Conservation (phyloP, 2,329 filamentous ascomycete genomes). For the Epichloe scottii region DNA sequence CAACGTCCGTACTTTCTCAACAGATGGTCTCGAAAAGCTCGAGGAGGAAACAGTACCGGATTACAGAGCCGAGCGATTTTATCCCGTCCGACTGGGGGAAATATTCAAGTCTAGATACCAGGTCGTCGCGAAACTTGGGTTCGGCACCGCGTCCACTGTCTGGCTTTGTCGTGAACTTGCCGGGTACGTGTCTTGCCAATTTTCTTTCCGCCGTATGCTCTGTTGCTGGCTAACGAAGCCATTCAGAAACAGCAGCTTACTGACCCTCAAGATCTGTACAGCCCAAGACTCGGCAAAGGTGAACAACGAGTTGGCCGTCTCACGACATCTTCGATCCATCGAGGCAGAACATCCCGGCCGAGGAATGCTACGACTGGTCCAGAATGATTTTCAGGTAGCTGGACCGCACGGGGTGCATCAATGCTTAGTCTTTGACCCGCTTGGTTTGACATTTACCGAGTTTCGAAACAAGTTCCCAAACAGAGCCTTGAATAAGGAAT, state of each 20-base stretch:
- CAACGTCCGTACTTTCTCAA: too few species aligned
- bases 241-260: not conserved
- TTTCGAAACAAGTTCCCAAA: constrained; percentile 12
- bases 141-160: too few species aligned
- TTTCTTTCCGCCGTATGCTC: not conserved
- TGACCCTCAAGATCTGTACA: too few species aligned
- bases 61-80: too few species aligned
- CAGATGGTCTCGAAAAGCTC: too few species aligned
- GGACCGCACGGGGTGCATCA: constrained; percentile 11
- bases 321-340: too few species aligned
- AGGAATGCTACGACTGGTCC: not conserved
- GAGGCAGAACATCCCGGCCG: not conserved
- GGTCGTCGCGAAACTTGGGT: too few species aligned
- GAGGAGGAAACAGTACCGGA: too few species aligned
- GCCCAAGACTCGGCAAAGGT: too few species aligned
- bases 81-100: too few species aligned
- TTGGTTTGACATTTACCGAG: constrained; percentile 11
- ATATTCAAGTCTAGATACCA: too few species aligned
- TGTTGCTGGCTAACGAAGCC: not conserved
- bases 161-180: not conserved
- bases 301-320: too few species aligned
- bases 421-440: constrained; percentile 12
- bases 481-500: constrained; percentile 11
- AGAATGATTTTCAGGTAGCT: not conserved
- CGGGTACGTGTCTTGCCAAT: not conserved